phyloP scores from a whole-genome alignment of 257 asterid genomes.

The Pogostemon cablin region DNA sequence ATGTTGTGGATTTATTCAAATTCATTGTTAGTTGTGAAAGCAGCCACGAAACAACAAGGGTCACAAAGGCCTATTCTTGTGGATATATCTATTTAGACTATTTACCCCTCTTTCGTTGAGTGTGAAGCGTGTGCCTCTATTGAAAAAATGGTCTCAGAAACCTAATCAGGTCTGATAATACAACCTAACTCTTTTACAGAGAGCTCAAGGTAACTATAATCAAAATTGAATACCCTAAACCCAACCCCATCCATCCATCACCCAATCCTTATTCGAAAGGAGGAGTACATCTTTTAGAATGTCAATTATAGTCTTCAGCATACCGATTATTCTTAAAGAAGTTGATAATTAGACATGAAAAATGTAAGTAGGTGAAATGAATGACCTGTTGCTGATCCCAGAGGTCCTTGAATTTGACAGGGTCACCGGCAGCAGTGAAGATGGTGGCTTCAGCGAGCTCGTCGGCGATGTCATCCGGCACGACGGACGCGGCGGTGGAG shows the following conservation, averaged over 20 bases:
- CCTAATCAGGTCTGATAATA: not conserved
- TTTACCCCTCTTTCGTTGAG: not conserved
- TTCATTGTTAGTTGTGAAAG: no score
- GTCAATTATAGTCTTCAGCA: no score
- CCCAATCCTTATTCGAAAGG: not conserved
- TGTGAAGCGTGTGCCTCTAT: not conserved
- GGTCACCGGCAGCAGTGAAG: constrained; percentile 69
- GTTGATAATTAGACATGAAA: not conserved
- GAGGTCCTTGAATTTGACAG: constrained; percentile 69
- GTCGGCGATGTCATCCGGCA: constrained; percentile 53
- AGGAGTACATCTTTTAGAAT: no score
- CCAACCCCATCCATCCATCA: not conserved
- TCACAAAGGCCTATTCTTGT: no score
- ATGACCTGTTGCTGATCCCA: constrained; percentile 85
- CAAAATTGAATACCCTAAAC: not conserved
- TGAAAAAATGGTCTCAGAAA: not conserved
- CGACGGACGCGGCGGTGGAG: constrained; percentile 44
- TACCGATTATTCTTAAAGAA: not conserved
- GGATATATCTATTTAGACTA: not conserved
- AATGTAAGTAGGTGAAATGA: not conserved
- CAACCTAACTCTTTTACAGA: not conserved
- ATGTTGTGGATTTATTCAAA: no score
- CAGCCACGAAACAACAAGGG: no score
- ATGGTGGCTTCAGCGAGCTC: constrained; percentile 64
- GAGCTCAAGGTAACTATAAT: not conserved